These are phyloP conservation scores for Penicillium cosmopolitanum DNA, from an alignment of 495 filamentous ascomycete genomes.

Conservation along the genomic window DNA sequence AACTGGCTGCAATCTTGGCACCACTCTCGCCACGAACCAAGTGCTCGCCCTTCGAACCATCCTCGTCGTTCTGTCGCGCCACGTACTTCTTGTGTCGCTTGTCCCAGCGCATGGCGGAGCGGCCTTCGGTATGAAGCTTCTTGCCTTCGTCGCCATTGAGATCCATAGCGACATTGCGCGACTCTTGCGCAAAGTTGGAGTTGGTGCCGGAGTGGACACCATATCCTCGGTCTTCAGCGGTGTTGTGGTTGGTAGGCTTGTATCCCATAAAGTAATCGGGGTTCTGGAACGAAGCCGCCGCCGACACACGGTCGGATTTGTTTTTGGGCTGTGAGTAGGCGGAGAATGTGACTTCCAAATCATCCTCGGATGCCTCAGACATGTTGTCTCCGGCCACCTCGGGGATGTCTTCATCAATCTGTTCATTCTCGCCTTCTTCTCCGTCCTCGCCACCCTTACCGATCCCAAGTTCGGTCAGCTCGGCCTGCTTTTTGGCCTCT, in stretches of 20 bases:
- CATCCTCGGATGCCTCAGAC: constrained; percentile 69
- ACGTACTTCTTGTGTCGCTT: constrained; percentile 97
- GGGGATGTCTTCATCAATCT: constrained; percentile 37
- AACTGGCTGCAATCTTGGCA: constrained; percentile 91
- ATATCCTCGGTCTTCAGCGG: constrained; percentile 87
- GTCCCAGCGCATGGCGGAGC: constrained; percentile 87
- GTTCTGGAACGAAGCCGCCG: constrained; percentile 67
- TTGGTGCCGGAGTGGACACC: constrained; percentile 82
- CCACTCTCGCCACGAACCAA: constrained; percentile 90
- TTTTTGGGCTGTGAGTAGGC: constrained; percentile 48
- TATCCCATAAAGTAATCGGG: constrained; percentile 96
- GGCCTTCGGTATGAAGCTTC: constrained; percentile 73
- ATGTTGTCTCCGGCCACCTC: constrained; percentile 59
- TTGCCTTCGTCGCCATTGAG: constrained; percentile 81
- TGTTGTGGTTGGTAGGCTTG: constrained; percentile 71
- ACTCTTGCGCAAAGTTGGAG: constrained; percentile 78
- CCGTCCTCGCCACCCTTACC: constrained; percentile 37
- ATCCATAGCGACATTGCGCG: constrained; percentile 85
- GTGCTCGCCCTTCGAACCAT: constrained; percentile 82
- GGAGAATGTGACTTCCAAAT: constrained; percentile 83
- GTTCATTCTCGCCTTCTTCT: constrained; percentile 29
- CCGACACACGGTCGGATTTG: constrained; percentile 37
- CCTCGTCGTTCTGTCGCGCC: constrained; percentile 84
- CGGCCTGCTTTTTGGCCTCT: constrained; percentile 35
- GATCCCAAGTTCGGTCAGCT: constrained; percentile 31